Base-by-base conservation (phyloP, 208 protist genomes). In the Acanthamoeba culbertsoni region DNA sequence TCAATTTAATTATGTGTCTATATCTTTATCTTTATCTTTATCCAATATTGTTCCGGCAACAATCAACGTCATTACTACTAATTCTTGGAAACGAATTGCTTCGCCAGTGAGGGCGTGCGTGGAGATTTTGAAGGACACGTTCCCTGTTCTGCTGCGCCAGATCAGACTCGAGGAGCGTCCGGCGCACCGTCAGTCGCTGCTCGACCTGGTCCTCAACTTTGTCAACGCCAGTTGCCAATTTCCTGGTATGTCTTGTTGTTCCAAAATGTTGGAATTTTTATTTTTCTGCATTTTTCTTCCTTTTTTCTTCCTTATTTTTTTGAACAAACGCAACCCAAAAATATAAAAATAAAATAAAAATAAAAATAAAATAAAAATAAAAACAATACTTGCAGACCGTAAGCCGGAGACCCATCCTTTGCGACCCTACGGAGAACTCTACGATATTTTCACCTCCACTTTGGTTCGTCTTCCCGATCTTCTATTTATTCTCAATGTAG, bases 171-270 rank as follows among this genome's bases (percentile, higher is more conserved):
- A 90, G 55, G 18, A 90, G 53, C 82, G 55, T n/a, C 53, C 82
- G 7, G 43, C 82, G 37, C 46, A 90, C 51, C 45, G 53, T 26
- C 82, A 90, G 55, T 59, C 82, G 16, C 51, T 90, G 53, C 55
- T 90, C 10, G 82, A 68, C 35, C 82, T 90, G 10, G 42, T 90
- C 31, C 31, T 68, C n/a, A 90, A 90, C 37, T 90, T 90, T 65
- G 46, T 90, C 33, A 26, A 12, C 7, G 82, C 37, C 48, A 68
- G 55, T 53, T 35, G 53, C 23, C 82, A 28, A 7, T 59, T 90
- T n/a, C 26, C 3, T 1, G 40, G 45, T 84, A 51, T n/a, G n/a
- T n/a, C n/a, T n/a, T n/a, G n/a, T n/a, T n/a, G n/a, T n/a, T n/a
- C n/a, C n/a, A n/a, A n/a, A n/a, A n/a, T n/a, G n/a, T n/a, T n/a